Base-by-base conservation (phyloP, 2,329 filamentous ascomycete species). In the Rhytidhysteron rufulum region DNA sequence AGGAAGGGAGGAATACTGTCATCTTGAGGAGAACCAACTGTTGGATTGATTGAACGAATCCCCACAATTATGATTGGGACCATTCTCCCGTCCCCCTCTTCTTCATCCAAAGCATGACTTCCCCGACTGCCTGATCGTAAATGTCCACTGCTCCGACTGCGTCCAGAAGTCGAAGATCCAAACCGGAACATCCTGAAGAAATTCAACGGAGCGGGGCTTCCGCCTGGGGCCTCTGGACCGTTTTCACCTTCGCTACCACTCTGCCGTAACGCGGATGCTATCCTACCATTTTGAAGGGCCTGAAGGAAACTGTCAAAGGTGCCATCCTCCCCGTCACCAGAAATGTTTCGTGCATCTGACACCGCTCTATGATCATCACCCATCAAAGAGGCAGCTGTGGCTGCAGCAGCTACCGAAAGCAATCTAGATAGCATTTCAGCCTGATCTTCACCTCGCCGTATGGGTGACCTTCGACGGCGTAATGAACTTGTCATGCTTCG, bases 151-250 rank as follows among this genome's bases (percentile, higher is more conserved):
- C 34, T 47, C 18, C 48, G 47, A n/a, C n/a, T n/a, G 18, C 51
- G 42, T 40, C 47, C 51, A 22, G 47, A 45, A 34, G 45, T 56
- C 7, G 74, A 70, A 39, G 80, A 77, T 34, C 78, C 78, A 60
- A 85, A 85, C 34, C 82, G 71, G 59, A 85, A 85, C 62, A 85
- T 83, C 41, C 82, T 71, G 61, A 85, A 77, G 58, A 85, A 84
- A 57, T 85, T 85, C 43, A 85, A 68, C 4, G 81, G 78, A 9
- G 75, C 71, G 7, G 73, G 63, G 22, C 69, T 68, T 27, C 49
- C 54, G 24, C 69, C 69, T 20, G 55, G 42, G 5, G 59, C 54
- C 33, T 66, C 49, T 17, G 55, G 45, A 37, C 58, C 68, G 22
- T 67, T 67, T 44, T 66, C 66, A n/a, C 60, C 62, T 22, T 60